Evolutionary conservation across 1,139 yeast genomes (phyloP).

Genomic region (Kluyveromyces marxianus): DNA sequence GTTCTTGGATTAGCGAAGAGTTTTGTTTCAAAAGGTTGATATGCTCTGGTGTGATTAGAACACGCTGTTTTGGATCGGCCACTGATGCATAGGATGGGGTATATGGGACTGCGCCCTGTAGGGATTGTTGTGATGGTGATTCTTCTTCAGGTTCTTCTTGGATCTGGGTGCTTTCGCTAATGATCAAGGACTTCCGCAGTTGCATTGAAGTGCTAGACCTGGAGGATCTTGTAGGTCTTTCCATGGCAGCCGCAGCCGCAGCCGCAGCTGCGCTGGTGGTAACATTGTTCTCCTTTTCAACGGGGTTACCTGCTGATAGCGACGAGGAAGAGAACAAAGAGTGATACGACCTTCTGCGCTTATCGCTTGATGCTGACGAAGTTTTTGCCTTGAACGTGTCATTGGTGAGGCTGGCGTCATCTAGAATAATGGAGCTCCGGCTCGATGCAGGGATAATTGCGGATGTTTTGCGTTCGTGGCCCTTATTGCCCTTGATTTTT

Average conservation of each 20-base stretch:
- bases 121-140: background rate
- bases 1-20: slow-evolving; percentile 49
- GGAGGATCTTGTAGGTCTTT: background rate
- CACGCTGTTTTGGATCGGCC: slow-evolving; percentile 14
- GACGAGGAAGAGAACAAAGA: slow-evolving; percentile 12
- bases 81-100: slow-evolving; percentile 14
- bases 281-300: background rate
- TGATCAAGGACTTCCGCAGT: slow-evolving; percentile 3
- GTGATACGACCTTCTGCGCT: slow-evolving; percentile 13
- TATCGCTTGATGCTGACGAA: background rate
- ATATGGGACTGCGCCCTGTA: slow-evolving; percentile 10
- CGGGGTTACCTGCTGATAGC: slow-evolving; percentile 1
- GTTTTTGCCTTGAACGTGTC: slow-evolving; percentile 2
- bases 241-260: no score
- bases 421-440: background rate
- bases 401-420: background rate
- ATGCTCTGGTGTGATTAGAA: slow-evolving; percentile 49
- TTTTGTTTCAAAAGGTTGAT: slow-evolving; percentile 55
- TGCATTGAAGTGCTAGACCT: background rate
- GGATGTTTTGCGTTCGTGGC: background rate
- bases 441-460: background rate
- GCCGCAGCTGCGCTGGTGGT: no score
- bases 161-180: slow-evolving; percentile 3
- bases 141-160: slow-evolving; percentile 3
- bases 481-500: slow-evolving; percentile 2